Percentiles rank a stretch among this genome's conserved stretches.
Evolutionary conservation across 768 basidiomycete genomes (phyloP).

Genomic region (Antrodiella citrinella): DNA sequence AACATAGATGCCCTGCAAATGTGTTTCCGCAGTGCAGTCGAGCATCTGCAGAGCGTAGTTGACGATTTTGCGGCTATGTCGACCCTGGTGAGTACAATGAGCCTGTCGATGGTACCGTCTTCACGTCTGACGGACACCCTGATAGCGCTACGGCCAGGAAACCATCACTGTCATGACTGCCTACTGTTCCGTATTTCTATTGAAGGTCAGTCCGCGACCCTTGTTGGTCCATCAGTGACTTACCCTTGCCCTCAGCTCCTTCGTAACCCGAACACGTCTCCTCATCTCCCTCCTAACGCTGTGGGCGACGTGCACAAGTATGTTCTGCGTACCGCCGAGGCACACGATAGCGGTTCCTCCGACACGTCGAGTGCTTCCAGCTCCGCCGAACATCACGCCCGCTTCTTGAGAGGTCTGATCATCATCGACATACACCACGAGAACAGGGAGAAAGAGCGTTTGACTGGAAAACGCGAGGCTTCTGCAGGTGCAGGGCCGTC

Average conservation of each 20-base stretch:
- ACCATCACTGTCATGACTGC: constrained; percentile 82
- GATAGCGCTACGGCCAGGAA: constrained; percentile 78
- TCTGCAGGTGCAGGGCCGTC: too few species aligned
- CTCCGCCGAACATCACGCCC: constrained; percentile 74
- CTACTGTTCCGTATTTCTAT: constrained; percentile 75
- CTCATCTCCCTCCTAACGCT: constrained; percentile 53
- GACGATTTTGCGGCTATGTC: constrained; percentile 67
- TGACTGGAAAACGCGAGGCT: too few species aligned
- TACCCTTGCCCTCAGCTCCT: constrained; percentile 42
- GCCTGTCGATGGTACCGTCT: background rate
- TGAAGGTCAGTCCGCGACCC: constrained; percentile 59
- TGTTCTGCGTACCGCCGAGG: constrained; percentile 66
- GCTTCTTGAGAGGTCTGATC: constrained; percentile 68
- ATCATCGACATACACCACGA: constrained; percentile 52
- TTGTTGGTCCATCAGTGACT: background rate
- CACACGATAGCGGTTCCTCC: constrained; percentile 62
- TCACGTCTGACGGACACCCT: constrained; percentile 8
- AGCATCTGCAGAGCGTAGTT: constrained; percentile 61
- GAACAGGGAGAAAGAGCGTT: constrained; percentile 29
- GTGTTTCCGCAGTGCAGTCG: constrained; percentile 69
- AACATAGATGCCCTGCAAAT: constrained; percentile 46
- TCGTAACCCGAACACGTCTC: constrained; percentile 49
- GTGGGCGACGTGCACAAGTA: constrained; percentile 55
- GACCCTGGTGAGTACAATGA: constrained; percentile 37
- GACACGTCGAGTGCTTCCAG: constrained; percentile 45